These are phyloP conservation scores for Fusarium begoniae DNA, from an alignment of 2,329 filamentous ascomycete species.

Conservation along the genomic window DNA sequence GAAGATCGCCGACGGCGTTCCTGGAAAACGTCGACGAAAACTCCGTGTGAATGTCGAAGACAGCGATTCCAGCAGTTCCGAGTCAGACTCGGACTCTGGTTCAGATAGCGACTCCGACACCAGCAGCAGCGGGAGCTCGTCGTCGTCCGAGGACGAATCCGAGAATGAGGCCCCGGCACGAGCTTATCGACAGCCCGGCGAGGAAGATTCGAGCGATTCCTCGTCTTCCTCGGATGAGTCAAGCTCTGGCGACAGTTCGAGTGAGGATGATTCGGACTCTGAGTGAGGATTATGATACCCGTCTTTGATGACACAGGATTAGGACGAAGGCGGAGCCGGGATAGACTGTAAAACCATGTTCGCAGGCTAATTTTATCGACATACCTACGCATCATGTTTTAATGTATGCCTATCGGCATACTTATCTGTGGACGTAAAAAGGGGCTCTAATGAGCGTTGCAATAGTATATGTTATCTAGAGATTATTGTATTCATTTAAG, in stretches of 20 bases:
- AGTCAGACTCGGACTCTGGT: slow-evolving; percentile 48
- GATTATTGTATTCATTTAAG: slow-evolving; percentile 35
- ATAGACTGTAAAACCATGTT: slow-evolving; percentile 39
- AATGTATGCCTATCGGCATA: slow-evolving; percentile 11
- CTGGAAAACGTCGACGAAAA: slow-evolving; percentile 62
- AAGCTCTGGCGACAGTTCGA: slow-evolving; percentile 45
- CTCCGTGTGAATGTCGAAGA: slow-evolving; percentile 58
- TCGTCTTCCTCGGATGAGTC: slow-evolving; percentile 50
- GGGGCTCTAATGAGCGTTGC: slow-evolving; percentile 1
- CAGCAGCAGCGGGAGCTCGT: slow-evolving; percentile 50
- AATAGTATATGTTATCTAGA: neutral
- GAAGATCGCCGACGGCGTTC: slow-evolving; percentile 56
- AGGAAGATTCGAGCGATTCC: slow-evolving; percentile 35
- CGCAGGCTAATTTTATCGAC: slow-evolving; percentile 28
- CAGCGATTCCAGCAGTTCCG: slow-evolving; percentile 50
- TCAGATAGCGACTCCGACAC: slow-evolving; percentile 46
- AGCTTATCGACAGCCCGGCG: slow-evolving; percentile 45
- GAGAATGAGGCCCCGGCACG: slow-evolving; percentile 35
- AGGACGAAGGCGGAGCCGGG: slow-evolving; percentile 19
- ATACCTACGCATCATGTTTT: slow-evolving; percentile 37
- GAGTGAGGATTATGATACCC: slow-evolving; percentile 31
- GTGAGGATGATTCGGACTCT: slow-evolving; percentile 38
- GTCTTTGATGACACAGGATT: slow-evolving; percentile 6
- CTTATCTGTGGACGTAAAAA: slow-evolving; percentile 8
- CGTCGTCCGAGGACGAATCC: slow-evolving; percentile 47